A percentile compares a stretch with the other conserved stretches of the same genome.
These are phyloP conservation scores for Wickerhamiella azymoides DNA, from an alignment of 805 yeast species.

Conservation along the genomic window DNA sequence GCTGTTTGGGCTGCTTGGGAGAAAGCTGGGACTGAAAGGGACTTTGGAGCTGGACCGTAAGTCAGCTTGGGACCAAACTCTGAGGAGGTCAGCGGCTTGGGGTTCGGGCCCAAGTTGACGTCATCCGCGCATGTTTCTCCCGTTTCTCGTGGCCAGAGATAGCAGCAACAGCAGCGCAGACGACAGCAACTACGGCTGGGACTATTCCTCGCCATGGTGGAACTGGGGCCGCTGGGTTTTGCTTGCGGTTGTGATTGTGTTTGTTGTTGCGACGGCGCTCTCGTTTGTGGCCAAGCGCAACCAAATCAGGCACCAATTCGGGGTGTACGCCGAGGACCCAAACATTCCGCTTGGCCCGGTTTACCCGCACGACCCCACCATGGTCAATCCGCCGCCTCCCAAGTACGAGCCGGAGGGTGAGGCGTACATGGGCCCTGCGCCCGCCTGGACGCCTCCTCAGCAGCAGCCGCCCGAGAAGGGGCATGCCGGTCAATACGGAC, in stretches of 20 bases:
- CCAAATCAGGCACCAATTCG: background rate
- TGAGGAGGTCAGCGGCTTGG: too few species aligned
- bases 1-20: background rate
- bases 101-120: background rate
- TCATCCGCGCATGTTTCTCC: background rate
- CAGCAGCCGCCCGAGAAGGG: constrained; percentile 3
- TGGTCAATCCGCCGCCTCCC: background rate
- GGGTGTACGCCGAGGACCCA: background rate
- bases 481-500: background rate
- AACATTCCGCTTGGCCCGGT: constrained; percentile 5
- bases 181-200: background rate
- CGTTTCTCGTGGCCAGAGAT: background rate
- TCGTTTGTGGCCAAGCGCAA: background rate
- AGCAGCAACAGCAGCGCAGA: background rate
- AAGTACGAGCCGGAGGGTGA: constrained; percentile 4
- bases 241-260: constrained; percentile 1
- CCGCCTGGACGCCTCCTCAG: background rate
- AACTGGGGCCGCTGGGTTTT: constrained; percentile 7
- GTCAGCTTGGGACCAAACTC: too few species aligned
- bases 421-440: constrained; percentile 5
- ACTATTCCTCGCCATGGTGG: constrained; percentile 4
- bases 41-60: too few species aligned
- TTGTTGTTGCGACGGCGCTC: background rate
- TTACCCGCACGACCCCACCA: constrained; percentile 1
- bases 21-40: too few species aligned